These are phyloP conservation scores for Hyparrhenia diplandra DNA, from an alignment of 176 grass and related monocot species.

Conservation along the genomic window DNA sequence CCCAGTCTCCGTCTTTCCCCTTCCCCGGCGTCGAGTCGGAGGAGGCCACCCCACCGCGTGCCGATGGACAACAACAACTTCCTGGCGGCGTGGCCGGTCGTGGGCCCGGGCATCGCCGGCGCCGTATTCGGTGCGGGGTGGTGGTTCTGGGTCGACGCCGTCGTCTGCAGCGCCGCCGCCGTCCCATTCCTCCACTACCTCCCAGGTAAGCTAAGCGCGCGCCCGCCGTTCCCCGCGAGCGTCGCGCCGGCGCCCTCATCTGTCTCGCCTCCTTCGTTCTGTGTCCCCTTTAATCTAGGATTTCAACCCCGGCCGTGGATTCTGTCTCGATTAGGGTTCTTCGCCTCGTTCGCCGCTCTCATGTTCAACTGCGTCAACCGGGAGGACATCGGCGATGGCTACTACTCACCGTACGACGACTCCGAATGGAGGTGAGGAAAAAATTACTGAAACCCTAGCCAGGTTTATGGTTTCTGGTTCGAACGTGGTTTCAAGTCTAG, in stretches of 20 bases:
- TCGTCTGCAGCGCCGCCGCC: slow-evolving; percentile 71
- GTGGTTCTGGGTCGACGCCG: slow-evolving; percentile 95
- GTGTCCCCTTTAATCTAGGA: neutral
- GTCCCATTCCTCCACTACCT: slow-evolving; percentile 87
- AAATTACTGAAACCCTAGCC: neutral
- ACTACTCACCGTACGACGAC: slow-evolving; percentile 68
- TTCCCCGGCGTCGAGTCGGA: slow-evolving; percentile 23
- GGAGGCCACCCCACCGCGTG: neutral
- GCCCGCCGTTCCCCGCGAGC: neutral
- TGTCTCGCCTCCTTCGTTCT: neutral
- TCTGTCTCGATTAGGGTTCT: slow-evolving; percentile 30
- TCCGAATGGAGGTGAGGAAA: slow-evolving; percentile 63
- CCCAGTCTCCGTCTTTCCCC: neutral
- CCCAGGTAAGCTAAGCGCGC: slow-evolving; percentile 38
- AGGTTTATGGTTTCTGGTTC: neutral
- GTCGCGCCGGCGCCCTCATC: neutral
- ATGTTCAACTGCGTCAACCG: slow-evolving; percentile 87
- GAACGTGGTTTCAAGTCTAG: neutral
- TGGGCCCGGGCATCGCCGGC: slow-evolving; percentile 59
- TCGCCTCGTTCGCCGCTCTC: slow-evolving; percentile 41
- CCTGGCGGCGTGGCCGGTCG: slow-evolving; percentile 43
- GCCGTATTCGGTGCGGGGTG: slow-evolving; percentile 74
- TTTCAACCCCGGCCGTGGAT: neutral
- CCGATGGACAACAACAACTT: slow-evolving; percentile 47
- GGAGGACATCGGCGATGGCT: slow-evolving; percentile 57